phyloP scores from a whole-genome alignment of 1,284 basidiomycete species.

The Apiotrichum sp. region DNA sequence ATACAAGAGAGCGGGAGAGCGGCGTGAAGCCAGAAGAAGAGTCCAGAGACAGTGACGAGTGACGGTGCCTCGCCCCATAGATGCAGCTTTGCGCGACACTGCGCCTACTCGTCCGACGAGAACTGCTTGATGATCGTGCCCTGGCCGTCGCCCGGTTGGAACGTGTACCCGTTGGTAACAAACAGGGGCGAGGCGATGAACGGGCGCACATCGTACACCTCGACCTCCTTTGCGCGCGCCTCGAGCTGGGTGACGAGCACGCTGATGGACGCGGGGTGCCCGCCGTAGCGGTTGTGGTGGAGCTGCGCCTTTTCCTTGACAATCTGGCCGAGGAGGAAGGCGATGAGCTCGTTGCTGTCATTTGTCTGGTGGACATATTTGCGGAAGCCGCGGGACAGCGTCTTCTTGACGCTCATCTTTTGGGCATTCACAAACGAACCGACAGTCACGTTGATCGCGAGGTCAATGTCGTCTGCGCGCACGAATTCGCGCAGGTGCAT shows the following conservation, averaged over 20 bases:
- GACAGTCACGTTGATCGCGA: constrained; percentile 92
- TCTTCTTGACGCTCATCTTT: constrained; percentile 98
- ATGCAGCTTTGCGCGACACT: too few relatives aligned
- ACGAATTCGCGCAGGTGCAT: constrained; percentile 98
- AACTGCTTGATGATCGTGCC: constrained; percentile 43
- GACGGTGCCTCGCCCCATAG: too few relatives aligned
- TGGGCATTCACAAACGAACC: constrained; percentile 93
- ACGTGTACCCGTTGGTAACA: constrained; percentile 78
- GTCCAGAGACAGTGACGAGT: too few relatives aligned
- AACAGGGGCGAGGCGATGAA: constrained; percentile 85
- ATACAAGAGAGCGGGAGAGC: background rate
- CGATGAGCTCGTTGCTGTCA: constrained; percentile 90
- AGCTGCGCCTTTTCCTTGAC: constrained; percentile 91
- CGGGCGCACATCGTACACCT: constrained; percentile 81
- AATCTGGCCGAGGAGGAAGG: constrained; percentile 88
- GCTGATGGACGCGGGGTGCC: constrained; percentile 66
- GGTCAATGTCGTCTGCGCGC: constrained; percentile 89
- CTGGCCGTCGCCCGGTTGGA: constrained; percentile 20
- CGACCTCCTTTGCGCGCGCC: constrained; percentile 81
- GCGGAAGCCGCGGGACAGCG: constrained; percentile 91
- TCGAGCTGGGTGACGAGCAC: constrained; percentile 75
- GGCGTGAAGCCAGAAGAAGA: too few relatives aligned
- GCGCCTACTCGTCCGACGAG: too few relatives aligned
- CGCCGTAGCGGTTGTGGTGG: constrained; percentile 64
- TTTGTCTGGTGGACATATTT: constrained; percentile 93